Evolutionary conservation across 805 yeast genomes (phyloP).

Genomic region (Candida succiphila): DNA sequence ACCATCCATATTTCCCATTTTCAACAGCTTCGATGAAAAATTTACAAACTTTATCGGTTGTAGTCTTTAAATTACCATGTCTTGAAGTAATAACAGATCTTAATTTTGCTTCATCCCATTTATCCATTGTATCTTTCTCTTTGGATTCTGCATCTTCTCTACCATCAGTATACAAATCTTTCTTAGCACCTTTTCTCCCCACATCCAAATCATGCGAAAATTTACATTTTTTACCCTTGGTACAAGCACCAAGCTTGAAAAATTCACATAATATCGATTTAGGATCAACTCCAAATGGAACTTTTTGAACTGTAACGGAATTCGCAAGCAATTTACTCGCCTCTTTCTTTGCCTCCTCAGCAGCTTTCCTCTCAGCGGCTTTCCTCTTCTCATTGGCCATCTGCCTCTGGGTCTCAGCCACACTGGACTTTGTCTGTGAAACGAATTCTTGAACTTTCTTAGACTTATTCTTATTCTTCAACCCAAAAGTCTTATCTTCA

Average conservation of each 20-base stretch:
- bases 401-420: constrained; percentile 34
- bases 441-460: constrained; percentile 75
- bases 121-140: constrained; percentile 84
- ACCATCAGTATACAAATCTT: constrained; percentile 85
- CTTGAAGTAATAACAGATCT: constrained; percentile 78
- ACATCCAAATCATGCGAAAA: constrained; percentile 82
- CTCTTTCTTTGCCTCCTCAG: constrained; percentile 82
- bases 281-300: constrained; percentile 97
- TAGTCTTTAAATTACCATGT: constrained; percentile 89
- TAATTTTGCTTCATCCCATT: constrained; percentile 95
- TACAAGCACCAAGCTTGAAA: constrained; percentile 79
- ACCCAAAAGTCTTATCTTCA: constrained; percentile 88
- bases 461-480: constrained; percentile 92
- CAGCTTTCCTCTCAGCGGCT: constrained; percentile 84
- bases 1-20: constrained; percentile 97
- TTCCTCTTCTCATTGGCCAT: constrained; percentile 49
- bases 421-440: constrained; percentile 57
- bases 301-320: constrained; percentile 64
- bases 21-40: constrained; percentile 94
- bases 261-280: constrained; percentile 84
- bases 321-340: constrained; percentile 69
- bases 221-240: constrained; percentile 79
- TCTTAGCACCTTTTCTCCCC: constrained; percentile 84
- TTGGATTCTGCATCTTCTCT: constrained; percentile 43
- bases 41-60: constrained; percentile 93